Evolutionary conservation across 192 early-diverging fungal genomes (phyloP), one percentile per base, ranked within the genome.

Genomic region (Chytriomyces sp.): DNA sequence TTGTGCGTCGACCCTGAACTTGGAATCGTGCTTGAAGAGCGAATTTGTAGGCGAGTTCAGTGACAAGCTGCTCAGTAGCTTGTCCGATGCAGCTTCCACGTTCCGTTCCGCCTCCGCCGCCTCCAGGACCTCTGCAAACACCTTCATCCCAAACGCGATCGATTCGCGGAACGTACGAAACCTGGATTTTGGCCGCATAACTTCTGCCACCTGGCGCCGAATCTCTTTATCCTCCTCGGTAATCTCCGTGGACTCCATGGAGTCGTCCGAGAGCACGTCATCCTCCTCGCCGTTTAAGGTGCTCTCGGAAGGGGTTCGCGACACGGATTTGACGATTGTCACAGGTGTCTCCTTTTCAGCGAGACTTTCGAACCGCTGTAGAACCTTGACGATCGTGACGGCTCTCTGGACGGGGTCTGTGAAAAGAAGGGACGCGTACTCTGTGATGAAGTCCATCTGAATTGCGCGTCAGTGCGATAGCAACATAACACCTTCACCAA

Each of bases 401-500:
- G 63, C 63, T 32, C 52, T 65, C 52, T 65, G 5, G 3, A 65
- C 5, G 25, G 37, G 37, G n/a, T 65, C 63, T 25, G 39, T 52
- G 31, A 65, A 65, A 2, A 52, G 8, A 7, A 65, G 41, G 28
- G 25, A n/a, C 7, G 63, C 38, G 33, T 65, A 65, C 31, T 65
- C 63, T 14, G 25, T 52, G 5, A 65, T 41, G 28, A 65, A 65
- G 41, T 65, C 63, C 41, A 65, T 65, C 63, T 65, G 4, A 61
- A 61, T 61, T 31, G 17, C 17, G 38, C 14, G 12, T 22, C 3
- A 61, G n/a, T n/a, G n/a, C n/a, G 17, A 61, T 30, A 12, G n/a
- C 12, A 58, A 31, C 19, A n/a, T n/a, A n/a, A n/a, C 30, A 58
- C n/a, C n/a, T n/a, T n/a, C n/a, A n/a, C n/a, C n/a, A n/a, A n/a